These are phyloP conservation scores for Camellia japonica DNA, from an alignment of 148 eudicot genomes.

Conservation along the genomic window DNA sequence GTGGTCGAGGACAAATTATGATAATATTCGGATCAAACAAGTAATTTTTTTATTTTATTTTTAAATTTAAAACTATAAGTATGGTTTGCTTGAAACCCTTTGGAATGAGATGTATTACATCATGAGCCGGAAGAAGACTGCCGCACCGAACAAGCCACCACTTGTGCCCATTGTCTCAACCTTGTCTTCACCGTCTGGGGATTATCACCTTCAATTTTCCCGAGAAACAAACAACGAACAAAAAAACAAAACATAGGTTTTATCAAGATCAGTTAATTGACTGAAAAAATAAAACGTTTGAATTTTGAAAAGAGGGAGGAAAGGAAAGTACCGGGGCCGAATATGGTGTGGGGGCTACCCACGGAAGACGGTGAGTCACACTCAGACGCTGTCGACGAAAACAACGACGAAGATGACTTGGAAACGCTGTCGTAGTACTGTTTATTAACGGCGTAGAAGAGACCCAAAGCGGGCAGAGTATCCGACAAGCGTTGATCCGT, in stretches of 20 bases:
- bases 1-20: constrained; percentile 3
- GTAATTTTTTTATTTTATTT: not conserved
- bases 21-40: constrained; percentile 8
- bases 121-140: constrained; percentile 34
- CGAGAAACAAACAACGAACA: not conserved
- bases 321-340: constrained; percentile 51
- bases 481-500: constrained; percentile 45
- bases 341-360: constrained; percentile 62
- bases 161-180: constrained; percentile 86
- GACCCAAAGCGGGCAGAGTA: constrained; percentile 71
- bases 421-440: constrained; percentile 49
- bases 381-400: constrained; percentile 33
- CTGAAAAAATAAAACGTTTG: not conserved
- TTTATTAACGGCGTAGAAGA: constrained; percentile 64
- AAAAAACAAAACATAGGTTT: not conserved
- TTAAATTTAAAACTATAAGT: not conserved
- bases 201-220: constrained; percentile 57
- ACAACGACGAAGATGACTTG: constrained; percentile 28
- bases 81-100: not conserved
- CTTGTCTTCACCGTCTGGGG: constrained; percentile 75
- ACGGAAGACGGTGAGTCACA: constrained; percentile 39
- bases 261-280: not conserved
- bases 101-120: not conserved
- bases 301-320: not conserved
- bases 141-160: constrained; percentile 84